Conservation (phyloP, 371 early-diverging fungal genomes). For the Mucor lusitanicus region DNA sequence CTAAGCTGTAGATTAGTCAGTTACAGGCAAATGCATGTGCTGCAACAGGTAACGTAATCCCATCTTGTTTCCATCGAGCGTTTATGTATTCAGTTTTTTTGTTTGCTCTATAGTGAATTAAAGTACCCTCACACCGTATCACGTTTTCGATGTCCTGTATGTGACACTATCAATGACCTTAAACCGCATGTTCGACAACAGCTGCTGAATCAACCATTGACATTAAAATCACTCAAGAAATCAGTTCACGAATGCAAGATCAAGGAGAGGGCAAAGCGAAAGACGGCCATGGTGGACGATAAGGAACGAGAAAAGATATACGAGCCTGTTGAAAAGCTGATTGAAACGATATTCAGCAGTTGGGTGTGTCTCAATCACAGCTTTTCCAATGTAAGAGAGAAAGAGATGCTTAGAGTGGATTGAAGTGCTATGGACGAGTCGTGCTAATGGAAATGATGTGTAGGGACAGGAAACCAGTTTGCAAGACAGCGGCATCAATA, state of each 20-base stretch:
- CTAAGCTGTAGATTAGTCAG: not conserved
- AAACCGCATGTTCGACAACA: constrained; percentile 44
- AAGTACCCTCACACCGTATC: constrained; percentile 68
- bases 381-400: constrained; percentile 65
- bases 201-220: constrained; percentile 43
- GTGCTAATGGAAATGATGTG: not conserved
- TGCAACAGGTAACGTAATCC: constrained; percentile 51
- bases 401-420: not conserved
- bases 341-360: constrained; percentile 64
- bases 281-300: constrained; percentile 22
- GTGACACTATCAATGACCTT: constrained; percentile 85
- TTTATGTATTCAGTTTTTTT: not conserved
- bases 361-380: constrained; percentile 76
- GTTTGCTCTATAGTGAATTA: constrained; percentile 57
- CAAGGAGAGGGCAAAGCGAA: constrained; percentile 28
- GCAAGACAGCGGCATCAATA: constrained; percentile 67
- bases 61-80: not conserved
- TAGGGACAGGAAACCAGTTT: constrained; percentile 58
- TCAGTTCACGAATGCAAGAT: constrained; percentile 37
- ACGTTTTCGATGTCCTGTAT: constrained; percentile 89
- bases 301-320: constrained; percentile 41
- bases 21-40: constrained; percentile 55
- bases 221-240: constrained; percentile 51
- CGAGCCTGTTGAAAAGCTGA: constrained; percentile 55
- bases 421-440: not conserved